A percentile compares a stretch with the other conserved stretches of the same genome.
Evolutionary conservation across 2,329 filamentous ascomycete species (phyloP).

Genomic region (Didymella sp.): DNA sequence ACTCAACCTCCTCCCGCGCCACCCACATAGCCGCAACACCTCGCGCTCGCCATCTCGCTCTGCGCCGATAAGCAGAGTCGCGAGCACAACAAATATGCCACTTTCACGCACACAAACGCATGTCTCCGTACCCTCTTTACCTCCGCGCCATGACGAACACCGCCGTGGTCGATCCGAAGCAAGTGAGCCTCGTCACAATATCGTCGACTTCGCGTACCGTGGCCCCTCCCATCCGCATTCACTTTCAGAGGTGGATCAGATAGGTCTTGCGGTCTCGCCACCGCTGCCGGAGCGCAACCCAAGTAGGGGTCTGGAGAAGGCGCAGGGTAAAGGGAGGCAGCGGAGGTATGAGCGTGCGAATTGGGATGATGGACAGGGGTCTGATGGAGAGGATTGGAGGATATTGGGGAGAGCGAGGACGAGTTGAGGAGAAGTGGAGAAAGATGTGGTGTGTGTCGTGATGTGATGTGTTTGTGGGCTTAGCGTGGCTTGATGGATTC

Average conservation of each 20-base stretch:
- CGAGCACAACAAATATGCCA: constrained; percentile 1
- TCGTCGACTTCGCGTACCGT: constrained; percentile 2
- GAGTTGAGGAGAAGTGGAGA: neutral
- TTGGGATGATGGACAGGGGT: neutral
- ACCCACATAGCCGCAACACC: neutral
- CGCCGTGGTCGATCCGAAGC: neutral
- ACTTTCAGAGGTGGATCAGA: neutral
- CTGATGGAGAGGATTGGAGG: constrained; percentile 1
- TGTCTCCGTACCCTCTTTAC: neutral
- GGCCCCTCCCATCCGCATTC: neutral
- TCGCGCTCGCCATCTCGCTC: constrained; percentile 9
- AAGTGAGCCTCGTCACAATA: neutral
- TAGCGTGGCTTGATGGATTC: neutral
- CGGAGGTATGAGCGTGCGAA: neutral
- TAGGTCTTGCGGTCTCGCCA: constrained; percentile 2
- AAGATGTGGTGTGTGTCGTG: too few species aligned
- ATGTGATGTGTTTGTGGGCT: neutral
- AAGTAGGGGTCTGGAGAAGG: neutral
- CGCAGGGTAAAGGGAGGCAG: neutral
- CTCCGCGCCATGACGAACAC: neutral
- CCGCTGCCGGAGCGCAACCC: constrained; percentile 1
- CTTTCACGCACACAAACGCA: constrained; percentile 2
- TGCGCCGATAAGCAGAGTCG: constrained; percentile 6
- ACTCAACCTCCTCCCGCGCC: neutral
- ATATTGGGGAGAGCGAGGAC: constrained; percentile 3